Evolutionary conservation across 805 yeast genomes (phyloP), one percentile per base, ranked within the genome.

Genomic region (Cyberlindnera sargentensis): DNA sequence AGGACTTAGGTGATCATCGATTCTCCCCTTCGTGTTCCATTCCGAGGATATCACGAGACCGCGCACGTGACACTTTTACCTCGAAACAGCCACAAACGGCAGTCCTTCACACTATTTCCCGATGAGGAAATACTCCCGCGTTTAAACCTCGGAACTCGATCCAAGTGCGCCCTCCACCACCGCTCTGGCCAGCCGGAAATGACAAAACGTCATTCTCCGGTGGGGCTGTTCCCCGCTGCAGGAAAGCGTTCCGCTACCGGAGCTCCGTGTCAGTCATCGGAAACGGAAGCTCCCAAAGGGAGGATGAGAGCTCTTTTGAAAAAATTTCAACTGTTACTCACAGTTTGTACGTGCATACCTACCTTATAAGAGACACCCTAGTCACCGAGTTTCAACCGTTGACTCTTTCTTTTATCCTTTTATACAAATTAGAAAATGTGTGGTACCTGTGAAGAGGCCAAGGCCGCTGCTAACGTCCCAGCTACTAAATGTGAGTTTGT

Each of bases 371-470:
- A 15, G 20, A 34, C 36, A 15, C 26, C 25, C 11, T 6, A 34
- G 26, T 34, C 11, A n/a, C 15, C 11, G 9, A 34, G 23, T 20
- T 34, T 34, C 20, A 20, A n/a, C 15, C 9, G 8, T 8, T 31
- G 20, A 37, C 20, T 23, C 26, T 23, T 30, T 15, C 34, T 29
- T 30, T 5, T 31, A 26, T 20, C 11, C 10, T n/a, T 30, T 25
- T 10, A 24, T 26, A 35, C 30, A 24, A 20, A 23, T 11, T 11
- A 8, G 33, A 51, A 25, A 31, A 56, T 56, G 60, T 56, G 60
- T 39, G 48, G 47, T 36, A 29, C 60, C 33, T 53, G 58, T 44
- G 58, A 56, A 49, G 52, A 44, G 20, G 57, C 58, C 30, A 52
- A 54, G 48, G 52, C 52, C 44, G 49, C 46, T 43, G 54, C 55